Base-by-base conservation (phyloP, 1,284 basidiomycete genomes). In the Ustanciosporium gigantosporum region DNA sequence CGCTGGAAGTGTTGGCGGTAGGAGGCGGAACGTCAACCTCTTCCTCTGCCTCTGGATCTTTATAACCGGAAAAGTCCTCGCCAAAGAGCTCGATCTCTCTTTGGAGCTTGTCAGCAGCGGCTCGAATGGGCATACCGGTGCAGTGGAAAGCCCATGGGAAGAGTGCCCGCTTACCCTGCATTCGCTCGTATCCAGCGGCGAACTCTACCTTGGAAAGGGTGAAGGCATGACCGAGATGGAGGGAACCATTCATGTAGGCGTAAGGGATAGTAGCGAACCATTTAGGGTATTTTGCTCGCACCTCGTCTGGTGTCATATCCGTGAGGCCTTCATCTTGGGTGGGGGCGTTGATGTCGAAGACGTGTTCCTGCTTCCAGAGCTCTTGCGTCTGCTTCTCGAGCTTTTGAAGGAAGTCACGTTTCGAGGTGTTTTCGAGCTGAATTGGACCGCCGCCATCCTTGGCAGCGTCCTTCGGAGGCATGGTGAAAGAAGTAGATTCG, bases 191-290 rank as follows among this genome's bases (percentile, higher is more conserved):
- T 19, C 95, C 95, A 31, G 93, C 88, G 2, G 88, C 87, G 73
- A 98, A 99, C 79, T 99, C 95, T 78, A 97, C 88, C 82, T 99
- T 99, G 57, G 91, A 93, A 79, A 98, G 90, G 32, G 93, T 94
- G 81, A 99, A 99, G 0, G 90, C 94, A 81, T 99, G 95, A 32
- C 95, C 95, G 25, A 98, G 83, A 80, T 99, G 95, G 68, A 98
- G 84, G 61, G 88, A 89, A 40, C 95, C 95, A 79, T 99, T 99
- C 91, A 97, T 97, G 83, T 99, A 99, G 2, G 77, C 70, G 47
- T 74, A 78, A 22, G 94, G 91, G 79, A 89, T 93, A 79, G 87
- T 96, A 47, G 92, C 93, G 74, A 97, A 90, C 91, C 91, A 97
- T 81, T 96, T 98, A 25, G 92, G 93, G 78, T 86, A 86, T 81